Percentiles rank a stretch among this genome's conserved stretches.
Conservation (phyloP, 345 rosid genomes). For the Erucastrum elatum region DNA sequence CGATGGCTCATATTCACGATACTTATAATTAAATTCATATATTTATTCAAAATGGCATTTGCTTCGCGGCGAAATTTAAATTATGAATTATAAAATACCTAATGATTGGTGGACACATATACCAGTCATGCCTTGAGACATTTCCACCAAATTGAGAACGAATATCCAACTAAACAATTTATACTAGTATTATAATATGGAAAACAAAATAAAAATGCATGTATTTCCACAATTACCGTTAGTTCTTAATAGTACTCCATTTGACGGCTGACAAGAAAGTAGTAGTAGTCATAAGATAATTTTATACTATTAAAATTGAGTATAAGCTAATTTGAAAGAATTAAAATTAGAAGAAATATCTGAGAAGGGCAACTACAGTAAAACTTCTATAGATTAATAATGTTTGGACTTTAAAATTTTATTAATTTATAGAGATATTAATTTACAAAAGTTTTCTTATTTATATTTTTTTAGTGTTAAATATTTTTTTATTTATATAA, state of each 20-base stretch:
- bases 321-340: constrained; percentile 1
- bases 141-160: not conserved
- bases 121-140: not conserved
- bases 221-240: constrained; percentile 34
- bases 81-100: not conserved
- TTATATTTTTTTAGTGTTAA: no score
- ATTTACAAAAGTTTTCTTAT: no score
- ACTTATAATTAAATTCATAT: no score
- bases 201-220: constrained; percentile 3
- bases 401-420: no score
- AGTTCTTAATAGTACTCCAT: constrained; percentile 14
- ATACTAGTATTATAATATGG: not conserved
- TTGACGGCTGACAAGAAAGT: constrained; percentile 35
- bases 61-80: not conserved
- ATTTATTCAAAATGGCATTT: not conserved
- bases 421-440: no score
- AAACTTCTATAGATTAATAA: no score
- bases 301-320: not conserved
- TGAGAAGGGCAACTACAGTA: not conserved
- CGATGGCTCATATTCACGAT: not conserved
- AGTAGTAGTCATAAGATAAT: not conserved
- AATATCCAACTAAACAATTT: not conserved
- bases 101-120: constrained; percentile 21
- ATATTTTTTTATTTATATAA: no score
- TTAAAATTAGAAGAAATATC: not conserved